Conservation (phyloP, 305 asterid genomes). For the Rubia tinctorum region DNA sequence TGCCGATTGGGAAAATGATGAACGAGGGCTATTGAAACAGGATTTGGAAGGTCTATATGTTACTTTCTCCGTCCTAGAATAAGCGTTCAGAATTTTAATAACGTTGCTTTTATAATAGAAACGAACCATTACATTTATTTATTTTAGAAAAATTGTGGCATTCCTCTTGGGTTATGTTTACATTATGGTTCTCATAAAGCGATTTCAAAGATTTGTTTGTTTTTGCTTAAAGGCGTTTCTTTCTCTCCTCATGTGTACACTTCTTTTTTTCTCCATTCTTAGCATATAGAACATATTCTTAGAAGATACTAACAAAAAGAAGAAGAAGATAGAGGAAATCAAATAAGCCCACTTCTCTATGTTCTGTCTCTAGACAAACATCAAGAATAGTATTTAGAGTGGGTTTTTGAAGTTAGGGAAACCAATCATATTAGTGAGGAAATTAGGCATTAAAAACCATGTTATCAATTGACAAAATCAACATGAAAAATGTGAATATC, state of each 20-base stretch:
- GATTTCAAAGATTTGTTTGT: slow-evolving; percentile 9
- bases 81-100: too few species aligned
- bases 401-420: slow-evolving; percentile 2
- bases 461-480: slow-evolving; percentile 23
- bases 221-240: background rate
- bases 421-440: background rate
- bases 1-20: too few species aligned
- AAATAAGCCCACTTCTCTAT: slow-evolving; percentile 19
- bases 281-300: slow-evolving; percentile 4
- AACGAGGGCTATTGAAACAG: too few species aligned
- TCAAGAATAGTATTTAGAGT: too few species aligned
- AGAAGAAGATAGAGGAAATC: slow-evolving; percentile 17
- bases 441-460: slow-evolving; percentile 16
- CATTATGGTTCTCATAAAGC: background rate
- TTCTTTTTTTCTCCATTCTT: background rate
- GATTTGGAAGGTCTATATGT: too few species aligned
- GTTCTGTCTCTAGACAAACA: too few species aligned
- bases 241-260: background rate
- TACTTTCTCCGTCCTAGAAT: too few species aligned
- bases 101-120: too few species aligned
- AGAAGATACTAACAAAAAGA: slow-evolving; percentile 20
- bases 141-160: too few species aligned
- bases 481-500: slow-evolving; percentile 33
- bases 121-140: too few species aligned
- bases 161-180: background rate